Base-by-base conservation (phyloP, 257 asterid species). In the Nemophila menziesii region DNA sequence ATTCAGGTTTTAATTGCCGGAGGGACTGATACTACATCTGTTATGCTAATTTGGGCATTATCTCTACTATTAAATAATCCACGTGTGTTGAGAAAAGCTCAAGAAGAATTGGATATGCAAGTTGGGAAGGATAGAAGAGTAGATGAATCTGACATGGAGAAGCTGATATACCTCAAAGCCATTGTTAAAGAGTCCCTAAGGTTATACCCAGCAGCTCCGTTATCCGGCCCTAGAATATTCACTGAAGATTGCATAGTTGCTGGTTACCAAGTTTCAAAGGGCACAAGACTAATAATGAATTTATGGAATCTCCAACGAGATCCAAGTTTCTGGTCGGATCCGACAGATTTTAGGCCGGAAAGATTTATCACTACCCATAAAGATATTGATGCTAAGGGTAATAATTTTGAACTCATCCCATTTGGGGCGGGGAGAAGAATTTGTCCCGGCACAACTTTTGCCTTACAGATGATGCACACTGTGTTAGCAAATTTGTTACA, bases 341-440 rank as follows among this genome's bases (percentile, higher is more conserved):
- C 86, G 3, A 8, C 11, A 3, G 60, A 59, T 10, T 79, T 72
- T 20, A 44, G 13, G 29, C 86, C 82, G 0, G 80, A 67, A 46
- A 72, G 92, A 33, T 79, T 79, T 29, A 44, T 79, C 0, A 52
- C 55, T 0, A 40, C 46, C 7, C 55, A 69, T 7, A 74, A 50
- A 54, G 64, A 66, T 16, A 21, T 65, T 0, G 74, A 70, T 43
- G 64, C 60, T 4, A 60, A 17, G 1, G 80, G 78, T 0, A 43
- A 42, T 0, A 58, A 74, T 20, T 74, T 65, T 46, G 80, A 71
- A 39, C 46, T 71, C 54, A 48, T 78, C 2, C 76, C 90, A 2
- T 78, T 78, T 54, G 73, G 87, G 1, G 67, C 62, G 0, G 87
- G 87, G 5, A 57, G 77, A 29, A 73, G 82, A 54, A 43, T 52